These are phyloP conservation scores for Globisporangium recalcitrans DNA, from an alignment of 352 stramenopile species.

Conservation along the genomic window DNA sequence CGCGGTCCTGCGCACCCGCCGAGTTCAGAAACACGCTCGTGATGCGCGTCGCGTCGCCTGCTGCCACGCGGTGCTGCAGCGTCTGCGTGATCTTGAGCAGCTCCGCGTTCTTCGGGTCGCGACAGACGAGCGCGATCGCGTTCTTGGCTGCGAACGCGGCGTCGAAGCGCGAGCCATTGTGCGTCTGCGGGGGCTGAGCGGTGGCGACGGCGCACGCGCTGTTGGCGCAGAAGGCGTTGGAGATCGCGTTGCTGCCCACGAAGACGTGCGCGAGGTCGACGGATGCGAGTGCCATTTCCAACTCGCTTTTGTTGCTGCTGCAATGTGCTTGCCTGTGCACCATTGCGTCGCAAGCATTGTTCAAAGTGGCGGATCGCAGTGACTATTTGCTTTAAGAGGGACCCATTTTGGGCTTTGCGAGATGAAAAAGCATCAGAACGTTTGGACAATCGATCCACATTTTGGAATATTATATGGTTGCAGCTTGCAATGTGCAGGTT, in stretches of 20 bases:
- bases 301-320: neutral
- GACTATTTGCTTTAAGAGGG: neutral
- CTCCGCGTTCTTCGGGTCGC: conserved; percentile 2
- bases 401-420: neutral
- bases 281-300: conserved; percentile 3
- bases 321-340: neutral
- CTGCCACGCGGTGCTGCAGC: conserved; percentile 39
- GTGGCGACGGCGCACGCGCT: neutral
- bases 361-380: neutral
- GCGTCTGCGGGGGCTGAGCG: neutral
- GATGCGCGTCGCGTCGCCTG: conserved; percentile 28
- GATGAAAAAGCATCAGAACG: neutral
- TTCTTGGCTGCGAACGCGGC: conserved; percentile 47
- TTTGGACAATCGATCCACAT: no score
- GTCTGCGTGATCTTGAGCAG: conserved; percentile 28
- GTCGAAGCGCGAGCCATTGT: neutral
- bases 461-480: no score
- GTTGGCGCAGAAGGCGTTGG: conserved; percentile 41
- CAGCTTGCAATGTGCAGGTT: neutral
- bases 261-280: conserved; percentile 42
- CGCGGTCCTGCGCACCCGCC: conserved; percentile 1
- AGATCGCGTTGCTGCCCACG: conserved; percentile 46
- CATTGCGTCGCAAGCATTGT: neutral
- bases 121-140: conserved; percentile 35
- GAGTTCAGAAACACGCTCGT: conserved; percentile 40